Evolutionary conservation across 2,329 filamentous ascomycete species (phyloP).

Genomic region (Ciborinia camelliae): DNA sequence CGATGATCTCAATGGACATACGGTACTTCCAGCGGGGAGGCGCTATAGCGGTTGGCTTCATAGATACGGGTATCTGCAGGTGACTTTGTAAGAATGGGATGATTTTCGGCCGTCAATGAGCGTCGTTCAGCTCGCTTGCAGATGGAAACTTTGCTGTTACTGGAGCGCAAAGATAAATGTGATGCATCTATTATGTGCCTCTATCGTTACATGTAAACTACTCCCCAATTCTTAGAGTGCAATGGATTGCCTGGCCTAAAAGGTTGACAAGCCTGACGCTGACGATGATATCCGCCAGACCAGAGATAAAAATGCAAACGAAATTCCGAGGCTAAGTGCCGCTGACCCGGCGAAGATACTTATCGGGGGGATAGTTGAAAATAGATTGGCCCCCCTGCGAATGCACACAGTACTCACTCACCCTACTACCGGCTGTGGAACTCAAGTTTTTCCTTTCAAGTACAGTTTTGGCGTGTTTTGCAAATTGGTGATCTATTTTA

Average conservation of each 20-base stretch:
- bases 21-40: not conserved
- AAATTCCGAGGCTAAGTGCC: conserved; percentile 2
- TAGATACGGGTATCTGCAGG: conserved; percentile 9
- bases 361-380: not conserved
- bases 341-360: conserved; percentile 13
- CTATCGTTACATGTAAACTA: conserved; percentile 1
- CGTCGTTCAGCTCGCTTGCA: conserved; percentile 7
- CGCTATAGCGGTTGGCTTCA: not conserved
- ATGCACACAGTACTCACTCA: conserved; percentile 8
- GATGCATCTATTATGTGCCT: not conserved
- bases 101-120: not conserved
- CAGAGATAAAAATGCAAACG: not conserved
- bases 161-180: conserved; percentile 10
- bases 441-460: no score
- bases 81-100: conserved; percentile 8
- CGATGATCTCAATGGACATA: not conserved
- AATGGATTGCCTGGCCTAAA: not conserved
- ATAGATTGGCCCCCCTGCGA: conserved; percentile 4
- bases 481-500: not conserved
- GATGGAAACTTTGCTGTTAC: not conserved
- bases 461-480: no score
- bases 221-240: not conserved
- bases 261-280: not conserved
- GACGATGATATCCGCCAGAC: not conserved
- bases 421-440: conserved; percentile 15